These are phyloP conservation scores for Botryobasidium botryosum DNA, from an alignment of 768 basidiomycete species.

Conservation along the genomic window DNA sequence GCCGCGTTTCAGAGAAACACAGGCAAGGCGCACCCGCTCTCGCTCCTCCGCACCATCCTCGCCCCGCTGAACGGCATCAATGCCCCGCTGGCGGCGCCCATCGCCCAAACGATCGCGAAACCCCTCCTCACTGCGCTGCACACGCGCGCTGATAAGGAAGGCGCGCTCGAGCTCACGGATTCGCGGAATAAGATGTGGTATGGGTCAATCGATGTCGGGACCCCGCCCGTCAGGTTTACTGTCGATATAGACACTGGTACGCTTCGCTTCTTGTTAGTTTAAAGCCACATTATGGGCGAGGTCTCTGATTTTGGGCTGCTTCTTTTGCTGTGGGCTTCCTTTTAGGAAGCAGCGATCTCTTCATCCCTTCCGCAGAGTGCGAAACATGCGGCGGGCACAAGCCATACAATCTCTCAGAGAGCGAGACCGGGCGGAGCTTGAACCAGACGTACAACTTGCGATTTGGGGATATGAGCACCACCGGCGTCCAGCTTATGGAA, in stretches of 20 bases:
- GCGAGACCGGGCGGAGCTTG: too few species aligned
- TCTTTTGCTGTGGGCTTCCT: background rate
- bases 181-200: background rate
- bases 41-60: background rate
- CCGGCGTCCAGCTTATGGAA: too few species aligned
- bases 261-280: constrained; percentile 4
- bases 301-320: background rate
- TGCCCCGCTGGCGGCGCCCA: too few species aligned
- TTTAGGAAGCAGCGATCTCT: constrained; percentile 1
- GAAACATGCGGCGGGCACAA: background rate
- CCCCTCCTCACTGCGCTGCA: too few species aligned
- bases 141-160: background rate
- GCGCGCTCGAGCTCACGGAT: background rate
- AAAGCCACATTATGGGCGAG: background rate
- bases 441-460: too few species aligned
- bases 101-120: too few species aligned
- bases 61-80: too few species aligned
- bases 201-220: constrained; percentile 2
- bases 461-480: too few species aligned
- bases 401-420: too few species aligned
- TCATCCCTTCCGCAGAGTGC: background rate
- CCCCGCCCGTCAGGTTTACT: constrained; percentile 7
- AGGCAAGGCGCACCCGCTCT: background rate
- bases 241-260: constrained; percentile 9
- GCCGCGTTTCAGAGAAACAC: background rate